A percentile compares a stretch with the other conserved stretches of the same genome.
phyloP scores from a whole-genome alignment of 495 filamentous ascomycete genomes.

The Lineolata rhizophorae region DNA sequence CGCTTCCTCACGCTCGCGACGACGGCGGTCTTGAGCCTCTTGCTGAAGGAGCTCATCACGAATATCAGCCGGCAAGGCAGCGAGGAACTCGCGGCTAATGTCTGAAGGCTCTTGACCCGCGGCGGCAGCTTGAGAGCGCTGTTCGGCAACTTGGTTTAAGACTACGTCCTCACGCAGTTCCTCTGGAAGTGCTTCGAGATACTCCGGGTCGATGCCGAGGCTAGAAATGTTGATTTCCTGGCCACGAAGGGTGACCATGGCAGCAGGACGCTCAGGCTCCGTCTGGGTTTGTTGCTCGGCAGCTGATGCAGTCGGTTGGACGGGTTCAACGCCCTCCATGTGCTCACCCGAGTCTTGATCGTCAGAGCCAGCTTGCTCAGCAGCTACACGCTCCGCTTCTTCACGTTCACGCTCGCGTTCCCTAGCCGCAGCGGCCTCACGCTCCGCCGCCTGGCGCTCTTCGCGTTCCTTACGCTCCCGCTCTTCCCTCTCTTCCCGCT shows the following conservation, averaged over 20 bases:
- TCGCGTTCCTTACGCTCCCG: slow-evolving; percentile 43
- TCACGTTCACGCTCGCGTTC: slow-evolving; percentile 15
- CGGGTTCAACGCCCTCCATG: slow-evolving; percentile 74
- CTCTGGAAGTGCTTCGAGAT: slow-evolving; percentile 81
- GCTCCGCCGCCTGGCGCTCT: slow-evolving; percentile 28
- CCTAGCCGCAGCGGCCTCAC: slow-evolving; percentile 33
- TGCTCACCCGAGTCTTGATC: slow-evolving; percentile 22
- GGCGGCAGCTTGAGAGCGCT: slow-evolving; percentile 58
- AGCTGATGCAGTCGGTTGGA: slow-evolving; percentile 13
- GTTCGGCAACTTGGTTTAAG: slow-evolving; percentile 60
- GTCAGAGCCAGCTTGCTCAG: slow-evolving; percentile 21
- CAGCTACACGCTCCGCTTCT: slow-evolving; percentile 20
- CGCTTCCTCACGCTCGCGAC: slow-evolving; percentile 59
- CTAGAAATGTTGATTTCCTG: slow-evolving; percentile 76
- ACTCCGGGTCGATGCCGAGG: slow-evolving; percentile 83
- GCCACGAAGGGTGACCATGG: slow-evolving; percentile 57
- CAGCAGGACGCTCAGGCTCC: slow-evolving; percentile 27
- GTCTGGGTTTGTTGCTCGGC: slow-evolving; percentile 20
- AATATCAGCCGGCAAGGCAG: slow-evolving; percentile 77
- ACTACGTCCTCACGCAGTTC: slow-evolving; percentile 91
- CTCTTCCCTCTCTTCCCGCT: slow-evolving; percentile 27
- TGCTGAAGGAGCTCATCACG: slow-evolving; percentile 75
- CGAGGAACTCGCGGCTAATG: slow-evolving; percentile 83
- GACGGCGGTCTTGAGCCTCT: slow-evolving; percentile 72
- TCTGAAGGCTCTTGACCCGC: slow-evolving; percentile 68